Evolutionary conservation across 768 basidiomycete species (phyloP).

Genomic region (Gautieria morchelliformis): DNA sequence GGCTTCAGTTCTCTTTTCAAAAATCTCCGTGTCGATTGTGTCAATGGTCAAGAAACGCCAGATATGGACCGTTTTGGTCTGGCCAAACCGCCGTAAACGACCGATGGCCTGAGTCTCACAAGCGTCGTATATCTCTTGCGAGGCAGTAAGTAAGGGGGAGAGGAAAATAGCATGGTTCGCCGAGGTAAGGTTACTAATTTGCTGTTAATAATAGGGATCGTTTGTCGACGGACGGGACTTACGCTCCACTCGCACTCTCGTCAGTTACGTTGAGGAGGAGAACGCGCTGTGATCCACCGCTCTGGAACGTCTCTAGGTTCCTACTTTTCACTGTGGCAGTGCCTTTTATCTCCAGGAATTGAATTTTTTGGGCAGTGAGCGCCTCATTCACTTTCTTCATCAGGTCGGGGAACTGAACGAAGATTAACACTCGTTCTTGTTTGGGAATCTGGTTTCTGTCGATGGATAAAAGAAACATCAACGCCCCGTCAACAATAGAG

Average conservation of each 20-base stretch:
- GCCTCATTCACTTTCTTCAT: constrained; percentile 87
- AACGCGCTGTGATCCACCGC: constrained; percentile 53
- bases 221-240: neutral
- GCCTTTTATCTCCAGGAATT: constrained; percentile 75
- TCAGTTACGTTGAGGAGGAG: constrained; percentile 88
- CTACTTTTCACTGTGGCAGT: constrained; percentile 69
- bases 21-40: constrained; percentile 86
- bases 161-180: constrained; percentile 95
- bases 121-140: constrained; percentile 78
- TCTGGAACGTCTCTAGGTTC: constrained; percentile 79
- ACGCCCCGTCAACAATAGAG: neutral
- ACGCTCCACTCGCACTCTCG: constrained; percentile 84
- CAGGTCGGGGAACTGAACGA: constrained; percentile 93
- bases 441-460: constrained; percentile 56
- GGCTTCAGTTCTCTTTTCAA: constrained; percentile 33
- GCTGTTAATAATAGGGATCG: neutral
- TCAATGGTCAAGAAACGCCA: constrained; percentile 78
- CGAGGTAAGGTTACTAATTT: constrained; percentile 61
- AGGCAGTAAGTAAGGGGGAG: constrained; percentile 76
- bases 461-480: neutral
- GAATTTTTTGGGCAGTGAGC: constrained; percentile 58
- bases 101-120: constrained; percentile 80
- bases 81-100: constrained; percentile 75
- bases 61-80: constrained; percentile 69
- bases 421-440: constrained; percentile 78